Evolutionary conservation across 805 yeast species (phyloP), one percentile per base, ranked within the genome.

Genomic region (Candida adriatica): DNA sequence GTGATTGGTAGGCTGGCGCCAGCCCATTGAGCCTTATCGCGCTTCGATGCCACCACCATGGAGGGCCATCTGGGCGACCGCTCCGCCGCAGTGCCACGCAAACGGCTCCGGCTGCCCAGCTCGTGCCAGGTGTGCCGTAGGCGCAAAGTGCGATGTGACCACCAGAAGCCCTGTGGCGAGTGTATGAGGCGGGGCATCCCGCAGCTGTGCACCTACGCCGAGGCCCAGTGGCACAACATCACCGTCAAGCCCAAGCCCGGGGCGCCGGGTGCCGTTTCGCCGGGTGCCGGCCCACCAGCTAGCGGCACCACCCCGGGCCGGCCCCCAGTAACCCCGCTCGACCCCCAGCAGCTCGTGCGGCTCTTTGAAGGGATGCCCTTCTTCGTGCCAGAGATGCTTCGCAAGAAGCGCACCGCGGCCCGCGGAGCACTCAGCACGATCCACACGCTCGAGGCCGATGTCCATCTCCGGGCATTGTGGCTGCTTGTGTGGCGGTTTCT

Each of bases 151-250:
- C 16, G 25, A 33, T 65, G 70, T 50, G 69, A 64, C 41, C 59
- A 62, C 37, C 56, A 56, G 23, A 64, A 68, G 37, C 79, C 79
- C 1, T 72, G 79, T 49, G 56, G 65, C 14, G 72, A 70, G 39
- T 72, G 79, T 56, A 53, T 56, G 13, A 71, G 70, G 46, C 68
- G 73, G 21, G 73, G 73, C 6, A 75, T 71, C n/a, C 61, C 61
- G 10, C 76, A 71, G 44, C 46, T 72, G 16, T 72, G 79, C 35
- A 68, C 66, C 26, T 72, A 70, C 35, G 61, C 71, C 46, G 75
- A 70, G 37, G 77, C 75, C 26, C 56, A 65, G 16, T 72, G 79
- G 79, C 72, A 65, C 50, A 49, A 75, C 34, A 62, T 19, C 13
- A 6, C n/a, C 11, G 22, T 19, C 10, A 8, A 19, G 11, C n/a